Evolutionary conservation across 2,329 filamentous ascomycete genomes (phyloP).

Genomic region (Chaetomium globosum): DNA sequence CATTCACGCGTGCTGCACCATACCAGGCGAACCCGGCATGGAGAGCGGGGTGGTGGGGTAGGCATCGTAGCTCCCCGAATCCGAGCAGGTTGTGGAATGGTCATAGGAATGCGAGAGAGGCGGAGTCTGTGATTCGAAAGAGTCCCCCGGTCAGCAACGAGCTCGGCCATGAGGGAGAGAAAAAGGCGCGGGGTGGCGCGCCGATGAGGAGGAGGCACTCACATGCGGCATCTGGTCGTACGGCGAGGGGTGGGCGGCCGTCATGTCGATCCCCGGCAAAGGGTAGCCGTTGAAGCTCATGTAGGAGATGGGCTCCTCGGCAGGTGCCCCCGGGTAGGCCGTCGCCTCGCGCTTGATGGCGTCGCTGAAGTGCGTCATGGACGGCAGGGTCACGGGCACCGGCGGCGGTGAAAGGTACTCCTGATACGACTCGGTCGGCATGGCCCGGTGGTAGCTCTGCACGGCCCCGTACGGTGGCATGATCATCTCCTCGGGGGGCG

Average conservation of each 20-base stretch:
- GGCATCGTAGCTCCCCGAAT: constrained; percentile 61
- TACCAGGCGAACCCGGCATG: constrained; percentile 69
- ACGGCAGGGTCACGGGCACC: constrained; percentile 62
- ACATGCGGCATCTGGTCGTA: constrained; percentile 76
- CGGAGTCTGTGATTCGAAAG: constrained; percentile 63
- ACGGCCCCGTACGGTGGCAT: constrained; percentile 62
- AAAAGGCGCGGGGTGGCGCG: constrained; percentile 42
- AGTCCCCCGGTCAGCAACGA: constrained; percentile 53
- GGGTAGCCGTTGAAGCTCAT: constrained; percentile 63
- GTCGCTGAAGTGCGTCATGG: constrained; percentile 65
- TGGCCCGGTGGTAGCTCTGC: constrained; percentile 56
- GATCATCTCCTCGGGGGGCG: constrained; percentile 63
- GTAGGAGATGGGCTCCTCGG: constrained; percentile 61
- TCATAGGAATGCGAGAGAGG: constrained; percentile 75
- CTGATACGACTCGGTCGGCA: constrained; percentile 54
- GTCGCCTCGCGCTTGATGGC: constrained; percentile 66
- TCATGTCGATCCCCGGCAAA: constrained; percentile 65
- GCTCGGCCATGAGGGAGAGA: constrained; percentile 24
- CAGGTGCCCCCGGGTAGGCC: constrained; percentile 49
- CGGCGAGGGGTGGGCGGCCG: constrained; percentile 52
- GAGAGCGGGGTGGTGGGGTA: constrained; percentile 72
- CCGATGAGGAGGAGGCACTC: constrained; percentile 54
- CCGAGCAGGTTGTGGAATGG: constrained; percentile 65
- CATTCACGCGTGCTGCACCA: constrained; percentile 43
- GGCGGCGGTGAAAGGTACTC: constrained; percentile 53